Evolutionary conservation across 2,329 filamentous ascomycete genomes (phyloP), one percentile per base, ranked within the genome.

Genomic region (Stachybotrys elegans): DNA sequence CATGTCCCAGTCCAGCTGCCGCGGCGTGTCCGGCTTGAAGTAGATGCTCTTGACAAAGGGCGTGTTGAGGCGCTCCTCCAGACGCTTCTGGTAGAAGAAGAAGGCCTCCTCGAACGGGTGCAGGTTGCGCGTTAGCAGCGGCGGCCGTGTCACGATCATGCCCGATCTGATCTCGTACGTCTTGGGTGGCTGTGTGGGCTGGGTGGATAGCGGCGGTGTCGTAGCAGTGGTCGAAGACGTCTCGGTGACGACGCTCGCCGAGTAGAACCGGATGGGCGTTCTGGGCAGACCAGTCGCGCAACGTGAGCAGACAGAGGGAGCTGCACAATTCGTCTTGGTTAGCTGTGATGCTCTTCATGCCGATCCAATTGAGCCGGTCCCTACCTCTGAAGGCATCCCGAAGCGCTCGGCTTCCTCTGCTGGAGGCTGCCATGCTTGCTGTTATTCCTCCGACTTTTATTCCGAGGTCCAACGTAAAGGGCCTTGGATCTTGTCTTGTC

Each of bases 61-160:
- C 5, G 93, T 78, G 17, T 84, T 83, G 42, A 95, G 77, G 35
- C 93, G 87, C 74, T 98, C 93, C 67, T 97, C 95, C 48, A 98
- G 78, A 13, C 93, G 89, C 57, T 92, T 92, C 71, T 98, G 93
- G 72, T 98, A 98, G 64, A 98, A 90, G 75, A 86, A 95, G 70
- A 86, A 97, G 51, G 92, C 78, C 60, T 89, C 86, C 68, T 98
- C 93, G 68, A 98, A 97, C 12, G 88, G 76, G 25, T 86, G 87
- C 43, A 92, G 83, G 48, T 85, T 76, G 53, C 87, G 85, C 21
- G 93, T 97, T 57, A 98, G 76, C 47, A 94, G 73, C 6, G 93
- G 93, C 39, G 93, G 81, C 22, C 93, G 88, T 37, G 90, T 93
- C 51, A 98, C 81, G 54, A 97, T 81, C 47, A 96, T 76, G 51